Evolutionary conservation across 768 basidiomycete species (phyloP).

Genomic region (Sutorius australiensis): DNA sequence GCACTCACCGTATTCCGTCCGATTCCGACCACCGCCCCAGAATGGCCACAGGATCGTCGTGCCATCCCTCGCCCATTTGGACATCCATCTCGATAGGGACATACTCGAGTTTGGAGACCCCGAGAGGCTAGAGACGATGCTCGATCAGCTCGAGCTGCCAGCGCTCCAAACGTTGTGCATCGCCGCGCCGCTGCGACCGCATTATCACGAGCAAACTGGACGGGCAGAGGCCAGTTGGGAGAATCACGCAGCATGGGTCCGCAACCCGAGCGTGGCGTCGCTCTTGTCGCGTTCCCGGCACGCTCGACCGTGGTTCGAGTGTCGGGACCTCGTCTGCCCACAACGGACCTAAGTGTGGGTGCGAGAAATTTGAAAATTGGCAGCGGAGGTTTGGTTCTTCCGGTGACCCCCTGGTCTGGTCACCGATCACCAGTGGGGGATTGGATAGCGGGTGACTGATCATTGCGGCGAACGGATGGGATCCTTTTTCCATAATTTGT

Average conservation of each 20-base stretch:
- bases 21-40: constrained; percentile 6
- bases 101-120: constrained; percentile 21
- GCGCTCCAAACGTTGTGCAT: constrained; percentile 15
- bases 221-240: background rate
- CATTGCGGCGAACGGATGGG: background rate
- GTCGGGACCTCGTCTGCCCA: constrained; percentile 1
- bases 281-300: constrained; percentile 15
- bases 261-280: constrained; percentile 6
- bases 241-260: constrained; percentile 13
- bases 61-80: constrained; percentile 9
- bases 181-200: background rate
- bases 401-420: background rate
- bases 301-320: constrained; percentile 3
- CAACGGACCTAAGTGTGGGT: background rate
- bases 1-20: constrained; percentile 9
- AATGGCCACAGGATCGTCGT: background rate
- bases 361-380: background rate
- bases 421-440: background rate
- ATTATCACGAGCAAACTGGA: background rate
- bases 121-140: constrained; percentile 11
- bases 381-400: background rate
- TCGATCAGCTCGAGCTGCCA: constrained; percentile 22
- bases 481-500: background rate
- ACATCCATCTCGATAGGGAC: constrained; percentile 22
- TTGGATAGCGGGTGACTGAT: background rate